Conservation (phyloP, 1,284 basidiomycete genomes). For the Rhizoctonia solani region DNA sequence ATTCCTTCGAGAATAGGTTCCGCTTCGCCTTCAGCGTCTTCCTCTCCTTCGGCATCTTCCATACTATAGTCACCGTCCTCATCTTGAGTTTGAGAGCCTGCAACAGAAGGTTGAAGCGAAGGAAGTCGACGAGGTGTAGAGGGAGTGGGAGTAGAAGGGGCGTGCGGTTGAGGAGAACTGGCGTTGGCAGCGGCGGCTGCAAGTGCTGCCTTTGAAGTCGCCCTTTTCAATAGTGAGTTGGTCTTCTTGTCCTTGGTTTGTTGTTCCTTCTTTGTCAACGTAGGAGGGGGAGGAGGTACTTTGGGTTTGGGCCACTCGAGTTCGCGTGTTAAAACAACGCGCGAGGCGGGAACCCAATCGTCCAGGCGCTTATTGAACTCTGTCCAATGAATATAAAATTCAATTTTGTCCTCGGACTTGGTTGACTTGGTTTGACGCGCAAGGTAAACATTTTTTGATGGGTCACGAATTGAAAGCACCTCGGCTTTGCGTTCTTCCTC, state of each 20-base stretch:
- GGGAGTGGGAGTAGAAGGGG: conserved; percentile 32
- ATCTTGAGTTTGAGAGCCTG: conserved; percentile 44
- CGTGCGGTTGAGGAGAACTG: conserved; percentile 32
- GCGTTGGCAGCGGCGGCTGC: conserved; percentile 33
- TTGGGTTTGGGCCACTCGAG: conserved; percentile 97
- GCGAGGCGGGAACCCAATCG: conserved; percentile 93
- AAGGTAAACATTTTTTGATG: conserved; percentile 61
- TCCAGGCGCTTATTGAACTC: conserved; percentile 98
- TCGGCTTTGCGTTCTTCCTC: conserved; percentile 90
- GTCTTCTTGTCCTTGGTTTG: conserved; percentile 44
- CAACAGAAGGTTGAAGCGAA: conserved; percentile 29
- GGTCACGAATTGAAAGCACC: conserved; percentile 89
- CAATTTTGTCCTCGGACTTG: conserved; percentile 74
- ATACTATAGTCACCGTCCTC: conserved; percentile 50
- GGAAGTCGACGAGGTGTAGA: conserved; percentile 17
- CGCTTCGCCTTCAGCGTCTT: conserved; percentile 50
- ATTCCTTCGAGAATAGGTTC: conserved; percentile 47
- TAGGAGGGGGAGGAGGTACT: conserved; percentile 49
- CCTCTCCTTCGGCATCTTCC: conserved; percentile 41
- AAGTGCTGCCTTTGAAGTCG: conserved; percentile 40
- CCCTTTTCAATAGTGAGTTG: conserved; percentile 47
- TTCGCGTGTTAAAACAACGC: conserved; percentile 82
- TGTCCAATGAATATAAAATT: conserved; percentile 98
- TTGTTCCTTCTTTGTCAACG: conserved; percentile 49
- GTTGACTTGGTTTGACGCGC: conserved; percentile 53